Conservation (phyloP, 2,329 filamentous ascomycete genomes). For the Talaromyces sp. region DNA sequence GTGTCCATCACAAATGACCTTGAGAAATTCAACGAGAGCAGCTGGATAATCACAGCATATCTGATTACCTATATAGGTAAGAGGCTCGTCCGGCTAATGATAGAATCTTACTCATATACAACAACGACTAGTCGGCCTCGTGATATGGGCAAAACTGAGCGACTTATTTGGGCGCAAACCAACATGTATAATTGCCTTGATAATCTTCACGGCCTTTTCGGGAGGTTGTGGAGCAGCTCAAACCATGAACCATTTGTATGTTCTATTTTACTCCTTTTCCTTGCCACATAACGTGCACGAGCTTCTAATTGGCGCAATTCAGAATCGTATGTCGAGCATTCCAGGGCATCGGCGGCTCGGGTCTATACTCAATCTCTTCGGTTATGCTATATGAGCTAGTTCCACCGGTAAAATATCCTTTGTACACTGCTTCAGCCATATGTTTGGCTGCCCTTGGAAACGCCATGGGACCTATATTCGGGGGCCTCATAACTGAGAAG, state of each 20-base stretch:
- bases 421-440: constrained; percentile 2
- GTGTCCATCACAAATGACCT: constrained; percentile 13
- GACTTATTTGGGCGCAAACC: constrained; percentile 15
- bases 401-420: constrained; percentile 17
- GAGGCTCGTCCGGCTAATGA: not conserved
- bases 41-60: constrained; percentile 13
- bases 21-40: constrained; percentile 2
- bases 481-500: constrained; percentile 23
- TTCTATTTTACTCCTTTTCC: not conserved
- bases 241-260: constrained; percentile 19
- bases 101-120: not conserved
- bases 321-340: constrained; percentile 17
- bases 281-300: not conserved
- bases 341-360: constrained; percentile 14
- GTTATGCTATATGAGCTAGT: constrained; percentile 21
- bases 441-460: constrained; percentile 4
- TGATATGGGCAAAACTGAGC: constrained; percentile 16
- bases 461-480: constrained; percentile 24
- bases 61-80: constrained; percentile 14
- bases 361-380: constrained; percentile 19
- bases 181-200: not conserved
- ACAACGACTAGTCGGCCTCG: not conserved
- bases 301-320: not conserved
- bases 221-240: constrained; percentile 13
- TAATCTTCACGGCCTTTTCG: constrained; percentile 13